phyloP scores from a whole-genome alignment of 2,329 filamentous ascomycete species.

The Magnaporthiopsis incrustans region DNA sequence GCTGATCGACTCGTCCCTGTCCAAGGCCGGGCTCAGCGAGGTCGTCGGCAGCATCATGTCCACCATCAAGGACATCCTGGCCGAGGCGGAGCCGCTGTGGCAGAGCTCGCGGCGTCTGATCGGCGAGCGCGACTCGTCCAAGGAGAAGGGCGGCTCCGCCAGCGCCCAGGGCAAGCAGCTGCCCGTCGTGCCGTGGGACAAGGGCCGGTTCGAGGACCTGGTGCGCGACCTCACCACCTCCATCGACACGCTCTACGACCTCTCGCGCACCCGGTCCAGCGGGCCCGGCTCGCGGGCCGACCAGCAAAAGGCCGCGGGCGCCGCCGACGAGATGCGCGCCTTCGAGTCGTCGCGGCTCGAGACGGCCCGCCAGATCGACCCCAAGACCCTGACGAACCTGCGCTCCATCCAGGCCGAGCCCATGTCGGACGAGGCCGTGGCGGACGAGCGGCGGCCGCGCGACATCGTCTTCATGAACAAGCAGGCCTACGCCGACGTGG shows the following conservation, averaged over 20 bases:
- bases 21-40: conserved; percentile 67
- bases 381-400: conserved; percentile 41
- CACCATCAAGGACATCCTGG: conserved; percentile 72
- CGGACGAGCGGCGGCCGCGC: conserved; percentile 24
- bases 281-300: conserved; percentile 27
- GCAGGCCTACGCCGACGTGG: conserved; percentile 42
- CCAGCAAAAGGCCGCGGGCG: conserved; percentile 27
- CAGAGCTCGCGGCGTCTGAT: conserved; percentile 45
- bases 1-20: conserved; percentile 63
- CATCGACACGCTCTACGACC: conserved; percentile 71
- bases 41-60: conserved; percentile 71
- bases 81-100: conserved; percentile 68
- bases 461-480: conserved; percentile 45
- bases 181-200: conserved; percentile 57
- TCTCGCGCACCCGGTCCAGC: conserved; percentile 57
- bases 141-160: conserved; percentile 13
- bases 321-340: conserved; percentile 36
- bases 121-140: conserved; percentile 30
- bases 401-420: conserved; percentile 30
- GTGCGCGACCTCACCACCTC: conserved; percentile 67
- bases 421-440: conserved; percentile 26
- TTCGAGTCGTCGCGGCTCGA: conserved; percentile 55
- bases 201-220: conserved; percentile 65
- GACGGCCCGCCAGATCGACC: conserved; percentile 53
- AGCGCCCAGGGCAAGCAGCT: conserved; percentile 41